Percentiles rank a stretch among this genome's conserved stretches.
Conservation (phyloP, 805 yeast genomes). For the Saccharomycopsis sp. region DNA sequence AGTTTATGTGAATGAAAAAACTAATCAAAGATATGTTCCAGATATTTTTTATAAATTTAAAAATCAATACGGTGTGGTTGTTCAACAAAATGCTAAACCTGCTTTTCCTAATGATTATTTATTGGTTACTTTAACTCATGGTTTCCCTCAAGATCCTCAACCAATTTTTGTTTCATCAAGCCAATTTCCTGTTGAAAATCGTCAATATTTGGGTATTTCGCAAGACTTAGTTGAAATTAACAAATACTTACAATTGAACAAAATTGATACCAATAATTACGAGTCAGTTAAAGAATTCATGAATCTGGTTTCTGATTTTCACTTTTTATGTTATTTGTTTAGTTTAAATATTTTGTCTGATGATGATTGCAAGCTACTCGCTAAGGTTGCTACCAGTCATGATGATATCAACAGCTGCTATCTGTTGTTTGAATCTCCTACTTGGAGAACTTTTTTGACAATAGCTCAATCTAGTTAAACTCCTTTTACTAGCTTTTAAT, state of each 20-base stretch:
- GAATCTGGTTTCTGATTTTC: constrained; percentile 54
- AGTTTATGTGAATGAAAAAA: constrained; percentile 71
- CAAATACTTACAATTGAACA: constrained; percentile 33
- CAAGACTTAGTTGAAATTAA: constrained; percentile 55
- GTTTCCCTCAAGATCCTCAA: constrained; percentile 58
- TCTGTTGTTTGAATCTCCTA: constrained; percentile 48
- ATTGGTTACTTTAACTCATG: constrained; percentile 81
- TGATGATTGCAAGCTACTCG: constrained; percentile 41
- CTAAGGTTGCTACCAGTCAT: constrained; percentile 35
- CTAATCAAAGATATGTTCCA: constrained; percentile 75
- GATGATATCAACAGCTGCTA: constrained; percentile 37
- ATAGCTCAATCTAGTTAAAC: constrained; percentile 22
- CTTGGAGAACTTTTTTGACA: constrained; percentile 75
- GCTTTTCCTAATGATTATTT: constrained; percentile 89
- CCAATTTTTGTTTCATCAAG: constrained; percentile 27
- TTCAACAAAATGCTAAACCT: constrained; percentile 83
- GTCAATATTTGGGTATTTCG: constrained; percentile 63
- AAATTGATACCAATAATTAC: constrained; percentile 18
- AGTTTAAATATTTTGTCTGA: constrained; percentile 46
- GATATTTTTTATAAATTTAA: constrained; percentile 77
- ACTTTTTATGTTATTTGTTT: constrained; percentile 50
- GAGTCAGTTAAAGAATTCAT: constrained; percentile 28
- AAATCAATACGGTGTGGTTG: constrained; percentile 82
- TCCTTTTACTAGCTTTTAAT: no score
- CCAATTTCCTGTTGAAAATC: constrained; percentile 67